Evolutionary conservation across 192 early-diverging fungal species (phyloP), one percentile per base, ranked within the genome.

Genomic region (Spizellomyces punctatus): DNA sequence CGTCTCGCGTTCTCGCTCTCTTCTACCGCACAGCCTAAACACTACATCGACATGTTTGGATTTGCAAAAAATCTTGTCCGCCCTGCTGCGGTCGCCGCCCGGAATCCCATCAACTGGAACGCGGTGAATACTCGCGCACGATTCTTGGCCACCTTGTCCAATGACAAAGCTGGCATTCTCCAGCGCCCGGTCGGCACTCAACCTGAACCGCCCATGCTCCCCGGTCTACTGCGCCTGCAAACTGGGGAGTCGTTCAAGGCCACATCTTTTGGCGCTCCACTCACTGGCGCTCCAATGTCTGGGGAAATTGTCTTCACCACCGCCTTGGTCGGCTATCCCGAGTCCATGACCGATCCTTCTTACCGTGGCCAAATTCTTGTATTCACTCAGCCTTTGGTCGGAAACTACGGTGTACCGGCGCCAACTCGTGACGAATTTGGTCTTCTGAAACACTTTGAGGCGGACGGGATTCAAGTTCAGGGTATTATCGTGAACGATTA

Each of bases 321-420:
- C 0, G 50, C 67, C 19, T 56, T 68, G 21, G 96, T 96, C 12
- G 96, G 96, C 42, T 98, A 98, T 82, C 94, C 96, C 12, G 96
- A 98, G 79, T 94, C 92, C 6, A 95, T 98, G 94, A 96, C 94
- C 57, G 96, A 98, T 73, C 96, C 96, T 8, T 96, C 94, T n/a
- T 98, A 98, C 80, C 82, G 81, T 48, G 96, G 96, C 49, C 96
- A 98, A 82, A 95, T 98, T 64, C 87, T 98, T 22, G 93, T 95
- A 6, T 95, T 98, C 64, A 95, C 96, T n/a, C 94, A 95, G 77
- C 96, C 96, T 22, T 80, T 98, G 49, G 89, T 96, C 73, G 96
- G 95, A 77, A 98, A 98, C 86, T 96, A 98, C 78, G 96, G 96
- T 71, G 94, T 98, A 4, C 96, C 96, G 9, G 78, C 82, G 6